A percentile compares a stretch with the other conserved stretches of the same genome.
Evolutionary conservation across 345 rosid species (phyloP).

Genomic region (Linum trigynum): DNA sequence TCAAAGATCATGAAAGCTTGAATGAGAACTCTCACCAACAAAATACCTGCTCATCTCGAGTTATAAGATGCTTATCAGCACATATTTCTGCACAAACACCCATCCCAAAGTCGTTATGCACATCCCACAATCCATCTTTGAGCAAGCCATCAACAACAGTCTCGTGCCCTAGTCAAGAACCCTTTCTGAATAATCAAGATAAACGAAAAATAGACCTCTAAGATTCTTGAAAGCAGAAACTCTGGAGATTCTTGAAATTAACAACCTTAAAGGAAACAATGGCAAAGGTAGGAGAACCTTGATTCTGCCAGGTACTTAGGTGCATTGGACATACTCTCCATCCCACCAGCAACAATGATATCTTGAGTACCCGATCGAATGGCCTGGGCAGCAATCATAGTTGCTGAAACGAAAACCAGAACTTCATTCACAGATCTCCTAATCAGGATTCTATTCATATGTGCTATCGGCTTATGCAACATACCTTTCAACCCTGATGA

Average conservation of each 20-base stretch:
- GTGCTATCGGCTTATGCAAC: no score
- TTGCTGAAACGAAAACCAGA: not conserved
- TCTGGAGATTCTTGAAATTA: no score
- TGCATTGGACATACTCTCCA: slow-evolving; percentile 11
- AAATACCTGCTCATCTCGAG: slow-evolving; percentile 21
- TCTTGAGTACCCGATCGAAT: slow-evolving; percentile 2
- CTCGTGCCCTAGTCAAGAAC: slow-evolving; percentile 24
- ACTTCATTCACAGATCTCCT: not conserved
- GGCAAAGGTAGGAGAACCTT: not conserved
- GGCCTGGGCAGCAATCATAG: slow-evolving; percentile 8
- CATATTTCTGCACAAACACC: slow-evolving; percentile 29
- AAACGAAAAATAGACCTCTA: not conserved
- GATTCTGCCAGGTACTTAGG: slow-evolving; percentile 6
- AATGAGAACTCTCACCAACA: not conserved
- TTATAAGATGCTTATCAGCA: slow-evolving; percentile 17
- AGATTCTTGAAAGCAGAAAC: not conserved
- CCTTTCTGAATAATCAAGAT: slow-evolving; percentile 11
- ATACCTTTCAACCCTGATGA: slow-evolving; percentile 27
- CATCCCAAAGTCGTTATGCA: slow-evolving; percentile 29
- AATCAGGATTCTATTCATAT: no score
- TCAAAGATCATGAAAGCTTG: not conserved
- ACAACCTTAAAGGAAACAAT: not conserved
- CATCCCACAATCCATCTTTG: slow-evolving; percentile 28
- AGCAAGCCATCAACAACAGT: slow-evolving; percentile 25
- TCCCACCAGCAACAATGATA: slow-evolving; percentile 9